Evolutionary conservation across 306 rosid species (phyloP).

Genomic region (Sesbania bispinosa): DNA sequence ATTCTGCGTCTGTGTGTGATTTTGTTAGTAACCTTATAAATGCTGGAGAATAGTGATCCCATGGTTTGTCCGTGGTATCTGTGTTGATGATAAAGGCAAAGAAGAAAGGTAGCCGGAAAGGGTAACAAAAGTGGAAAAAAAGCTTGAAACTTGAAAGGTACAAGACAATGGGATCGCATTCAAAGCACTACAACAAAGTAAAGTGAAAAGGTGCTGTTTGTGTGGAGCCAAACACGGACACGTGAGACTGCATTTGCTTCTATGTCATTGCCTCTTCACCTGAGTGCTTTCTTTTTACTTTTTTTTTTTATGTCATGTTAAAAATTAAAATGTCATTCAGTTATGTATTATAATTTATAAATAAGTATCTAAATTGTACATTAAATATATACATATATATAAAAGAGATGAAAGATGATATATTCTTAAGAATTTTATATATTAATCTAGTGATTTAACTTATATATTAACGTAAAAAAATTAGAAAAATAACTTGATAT

Average conservation of each 20-base stretch:
- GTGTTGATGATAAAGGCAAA: constrained; percentile 16
- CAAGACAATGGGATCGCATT: constrained; percentile 24
- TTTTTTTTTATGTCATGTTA: too few species aligned
- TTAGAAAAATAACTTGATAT: too few species aligned
- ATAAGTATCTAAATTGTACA: too few species aligned
- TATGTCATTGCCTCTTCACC: not conserved
- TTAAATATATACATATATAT: too few species aligned
- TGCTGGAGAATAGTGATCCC: constrained; percentile 27
- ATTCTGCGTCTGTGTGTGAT: not conserved
- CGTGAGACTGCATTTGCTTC: constrained; percentile 38
- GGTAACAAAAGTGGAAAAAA: not conserved
- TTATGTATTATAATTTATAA: too few species aligned
- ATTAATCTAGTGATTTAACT: too few species aligned
- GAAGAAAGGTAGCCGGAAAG: constrained; percentile 17
- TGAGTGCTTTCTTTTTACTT: too few species aligned
- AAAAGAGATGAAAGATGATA: too few species aligned
- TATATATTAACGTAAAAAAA: too few species aligned
- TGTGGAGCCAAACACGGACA: constrained; percentile 35
- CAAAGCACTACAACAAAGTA: constrained; percentile 1
- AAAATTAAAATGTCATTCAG: too few species aligned
- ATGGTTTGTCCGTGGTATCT: constrained; percentile 12
- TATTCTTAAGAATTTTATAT: too few species aligned
- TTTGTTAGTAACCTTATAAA: not conserved
- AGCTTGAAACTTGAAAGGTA: constrained; percentile 1
- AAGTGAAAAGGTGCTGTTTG: constrained; percentile 14